phyloP scores from a whole-genome alignment of 2,329 filamentous ascomycete genomes.

The Aspergillus aculeatus region DNA sequence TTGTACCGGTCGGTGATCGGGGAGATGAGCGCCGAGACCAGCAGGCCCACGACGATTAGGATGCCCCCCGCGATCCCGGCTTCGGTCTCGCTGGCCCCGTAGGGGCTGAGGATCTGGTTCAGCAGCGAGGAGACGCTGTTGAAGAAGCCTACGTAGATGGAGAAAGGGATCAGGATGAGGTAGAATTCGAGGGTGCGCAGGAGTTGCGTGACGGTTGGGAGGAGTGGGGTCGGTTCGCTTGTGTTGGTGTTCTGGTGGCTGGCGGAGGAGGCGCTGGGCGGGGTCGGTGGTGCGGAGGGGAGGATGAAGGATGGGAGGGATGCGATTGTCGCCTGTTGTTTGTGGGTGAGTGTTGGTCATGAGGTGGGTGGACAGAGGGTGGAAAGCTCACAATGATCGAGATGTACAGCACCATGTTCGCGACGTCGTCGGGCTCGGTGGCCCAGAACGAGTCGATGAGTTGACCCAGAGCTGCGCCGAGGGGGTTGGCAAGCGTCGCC shows the following conservation, averaged over 20 bases:
- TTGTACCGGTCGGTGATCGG: slow-evolving; percentile 86
- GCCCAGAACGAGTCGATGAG: slow-evolving; percentile 80
- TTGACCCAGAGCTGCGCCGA: slow-evolving; percentile 86
- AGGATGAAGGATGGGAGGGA: slow-evolving; percentile 78
- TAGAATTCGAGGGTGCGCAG: slow-evolving; percentile 68
- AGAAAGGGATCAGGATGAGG: slow-evolving; percentile 77
- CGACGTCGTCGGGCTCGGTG: slow-evolving; percentile 61
- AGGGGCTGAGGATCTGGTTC: slow-evolving; percentile 85
- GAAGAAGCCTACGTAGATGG: slow-evolving; percentile 86
- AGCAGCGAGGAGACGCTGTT: slow-evolving; percentile 85
- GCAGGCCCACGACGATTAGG: slow-evolving; percentile 83
- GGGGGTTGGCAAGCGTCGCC: slow-evolving; percentile 80
- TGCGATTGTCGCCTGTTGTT: slow-evolving; percentile 58
- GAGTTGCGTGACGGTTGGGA: slow-evolving; percentile 56
- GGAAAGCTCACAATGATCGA: slow-evolving; percentile 68
- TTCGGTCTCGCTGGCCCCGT: slow-evolving; percentile 78
- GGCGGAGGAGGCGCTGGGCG: slow-evolving; percentile 66
- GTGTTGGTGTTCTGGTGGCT: slow-evolving; percentile 40
- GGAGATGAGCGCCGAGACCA: slow-evolving; percentile 70
- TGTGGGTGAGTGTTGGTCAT: not conserved
- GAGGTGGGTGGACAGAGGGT: not conserved
- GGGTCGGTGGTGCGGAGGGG: slow-evolving; percentile 72
- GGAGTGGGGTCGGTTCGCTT: slow-evolving; percentile 44
- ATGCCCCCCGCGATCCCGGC: slow-evolving; percentile 88
- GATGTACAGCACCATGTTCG: slow-evolving; percentile 80